Evolutionary conservation across 148 eudicot species (phyloP).

Genomic region (Selenicereus undatus): DNA sequence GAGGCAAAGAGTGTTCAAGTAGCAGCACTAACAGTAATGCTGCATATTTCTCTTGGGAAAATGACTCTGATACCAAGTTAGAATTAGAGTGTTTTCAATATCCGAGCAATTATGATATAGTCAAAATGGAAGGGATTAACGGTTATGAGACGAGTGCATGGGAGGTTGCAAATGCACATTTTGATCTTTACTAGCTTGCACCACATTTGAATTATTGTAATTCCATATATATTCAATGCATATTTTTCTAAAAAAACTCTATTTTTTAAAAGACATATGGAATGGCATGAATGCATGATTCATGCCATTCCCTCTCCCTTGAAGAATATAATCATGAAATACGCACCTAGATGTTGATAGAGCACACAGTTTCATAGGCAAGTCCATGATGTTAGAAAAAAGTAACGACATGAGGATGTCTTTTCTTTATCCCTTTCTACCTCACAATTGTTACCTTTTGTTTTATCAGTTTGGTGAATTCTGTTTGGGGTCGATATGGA

Average conservation of each 20-base stretch:
- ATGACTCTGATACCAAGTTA: slow-evolving; percentile 18
- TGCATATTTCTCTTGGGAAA: slow-evolving; percentile 27
- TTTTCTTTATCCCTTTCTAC: not conserved
- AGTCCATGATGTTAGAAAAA: not conserved
- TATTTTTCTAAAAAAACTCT: not conserved
- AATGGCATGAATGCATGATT: not conserved
- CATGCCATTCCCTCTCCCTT: not conserved
- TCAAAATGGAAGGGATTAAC: slow-evolving; percentile 21
- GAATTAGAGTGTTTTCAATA: slow-evolving; percentile 25
- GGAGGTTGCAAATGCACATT: slow-evolving; percentile 23
- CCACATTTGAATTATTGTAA: slow-evolving; percentile 13
- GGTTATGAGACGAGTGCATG: not conserved
- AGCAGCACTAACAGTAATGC: slow-evolving; percentile 30
- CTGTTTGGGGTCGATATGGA: slow-evolving; percentile 14
- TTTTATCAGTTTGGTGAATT: slow-evolving; percentile 8
- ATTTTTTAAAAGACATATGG: too few relatives aligned
- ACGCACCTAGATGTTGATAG: too few relatives aligned
- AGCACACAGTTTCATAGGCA: not conserved
- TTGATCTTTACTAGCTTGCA: slow-evolving; percentile 12
- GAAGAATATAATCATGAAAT: too few relatives aligned
- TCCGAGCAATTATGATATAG: slow-evolving; percentile 21
- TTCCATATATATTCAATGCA: not conserved
- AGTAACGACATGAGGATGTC: not conserved
- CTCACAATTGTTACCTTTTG: not conserved
- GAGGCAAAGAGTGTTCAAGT: slow-evolving; percentile 44